Base-by-base conservation (phyloP, 192 early-diverging fungal genomes). In the Podochytrium sp. region DNA sequence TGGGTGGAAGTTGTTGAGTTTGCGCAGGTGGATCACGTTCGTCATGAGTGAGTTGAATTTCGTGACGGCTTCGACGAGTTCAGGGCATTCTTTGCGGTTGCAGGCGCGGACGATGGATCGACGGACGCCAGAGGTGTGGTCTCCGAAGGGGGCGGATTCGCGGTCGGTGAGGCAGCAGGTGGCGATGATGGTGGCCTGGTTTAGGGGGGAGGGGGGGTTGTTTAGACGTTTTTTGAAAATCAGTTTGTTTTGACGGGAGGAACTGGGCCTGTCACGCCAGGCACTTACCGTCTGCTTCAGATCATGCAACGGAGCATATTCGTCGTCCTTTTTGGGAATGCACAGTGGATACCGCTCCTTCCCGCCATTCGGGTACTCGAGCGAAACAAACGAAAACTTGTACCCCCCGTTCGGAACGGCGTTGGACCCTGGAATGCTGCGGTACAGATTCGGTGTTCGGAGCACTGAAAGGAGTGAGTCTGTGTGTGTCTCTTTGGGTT, bases 251-350 rank as follows among this genome's bases (percentile, higher is more conserved):
- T n/a, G n/a, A n/a, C n/a, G n/a, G n/a, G n/a, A n/a, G n/a, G n/a
- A n/a, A n/a, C n/a, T n/a, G n/a, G n/a, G n/a, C n/a, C n/a, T n/a
- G n/a, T n/a, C n/a, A n/a, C n/a, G n/a, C n/a, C n/a, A n/a, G n/a
- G n/a, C n/a, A 33, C 83, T 80, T 33, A 89, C 86, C 0, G 94
- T 94, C 7, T 78, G 69, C 42, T 93, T 82, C 6, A 98, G 71
- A 61, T 98, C 95, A n/a, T 84, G 83, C 6, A 93, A 82, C 2
- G 96, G 96, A 78, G 90, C 83, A 73, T 94, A 96, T 75, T 95
- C 94, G 69, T 92, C 86, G 3, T 65, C 37, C 32, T 70, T 73
- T 7, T 39, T 62, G 10, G 78, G 72, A 0, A 38, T 43, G 33
- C 74, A 69, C 0, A 82, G 41, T 14, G 81, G 76, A 53, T 78